Conservation (phyloP, 140 eudicot species). For the Eryngium alpinum region DNA sequence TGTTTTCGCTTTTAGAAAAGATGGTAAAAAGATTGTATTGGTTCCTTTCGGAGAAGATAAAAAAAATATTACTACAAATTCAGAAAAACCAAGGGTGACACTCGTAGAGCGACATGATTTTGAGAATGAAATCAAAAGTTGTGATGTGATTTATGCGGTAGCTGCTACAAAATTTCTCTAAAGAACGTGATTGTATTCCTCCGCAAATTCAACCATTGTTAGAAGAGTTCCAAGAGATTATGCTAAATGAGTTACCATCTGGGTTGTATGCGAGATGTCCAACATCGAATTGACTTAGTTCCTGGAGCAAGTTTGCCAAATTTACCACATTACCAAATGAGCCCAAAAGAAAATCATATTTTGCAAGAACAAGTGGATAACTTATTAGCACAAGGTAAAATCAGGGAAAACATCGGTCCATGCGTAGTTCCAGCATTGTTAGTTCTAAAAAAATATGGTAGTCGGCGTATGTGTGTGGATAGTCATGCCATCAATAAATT, state of each 20-base stretch:
- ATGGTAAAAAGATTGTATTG: background rate
- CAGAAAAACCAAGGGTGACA: background rate
- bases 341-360: background rate
- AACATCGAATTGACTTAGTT: slow-evolving; percentile 1
- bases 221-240: background rate
- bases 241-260: background rate
- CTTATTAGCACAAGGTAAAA: background rate
- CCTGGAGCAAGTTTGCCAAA: background rate
- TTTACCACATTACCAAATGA: slow-evolving; percentile 11
- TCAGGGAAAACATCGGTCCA: background rate
- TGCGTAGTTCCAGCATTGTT: slow-evolving; percentile 8
- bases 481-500: slow-evolving; percentile 15
- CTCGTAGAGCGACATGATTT: background rate
- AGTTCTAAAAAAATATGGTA: background rate
- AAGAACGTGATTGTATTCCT: too few relatives aligned
- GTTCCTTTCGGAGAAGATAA: background rate
- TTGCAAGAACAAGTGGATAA: background rate
- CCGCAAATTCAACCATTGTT: background rate
- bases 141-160: too few relatives aligned
- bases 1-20: background rate
- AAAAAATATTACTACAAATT: background rate
- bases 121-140: background rate
- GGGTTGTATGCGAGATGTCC: too few relatives aligned
- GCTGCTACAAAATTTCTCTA: too few relatives aligned
- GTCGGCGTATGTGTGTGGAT: slow-evolving; percentile 21